Conservation (phyloP, 1,284 basidiomycete species). For the Wolfiporia cocos region DNA sequence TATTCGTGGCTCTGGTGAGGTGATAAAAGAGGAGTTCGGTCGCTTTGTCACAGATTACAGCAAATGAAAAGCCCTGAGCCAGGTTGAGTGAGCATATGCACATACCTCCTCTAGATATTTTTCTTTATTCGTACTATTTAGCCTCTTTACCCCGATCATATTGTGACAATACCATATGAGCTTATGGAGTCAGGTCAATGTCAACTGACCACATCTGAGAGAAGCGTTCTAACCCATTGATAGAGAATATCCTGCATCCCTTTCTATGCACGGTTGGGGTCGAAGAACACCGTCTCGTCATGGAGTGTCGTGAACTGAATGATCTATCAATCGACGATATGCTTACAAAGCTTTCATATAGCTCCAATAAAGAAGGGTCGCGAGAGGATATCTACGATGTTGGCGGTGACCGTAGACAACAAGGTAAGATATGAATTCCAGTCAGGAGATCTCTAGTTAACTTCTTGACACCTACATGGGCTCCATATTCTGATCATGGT, state of each 20-base stretch:
- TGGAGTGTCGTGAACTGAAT: conserved; percentile 37
- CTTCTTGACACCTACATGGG: conserved; percentile 43
- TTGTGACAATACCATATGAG: no score
- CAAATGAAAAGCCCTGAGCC: no score
- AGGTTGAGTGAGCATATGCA: no score
- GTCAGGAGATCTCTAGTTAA: background rate
- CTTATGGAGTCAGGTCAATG: no score
- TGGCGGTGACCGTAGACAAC: conserved; percentile 48
- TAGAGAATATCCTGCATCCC: conserved; percentile 59
- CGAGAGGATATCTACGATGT: conserved; percentile 58
- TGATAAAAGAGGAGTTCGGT: no score
- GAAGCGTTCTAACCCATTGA: conserved; percentile 1
- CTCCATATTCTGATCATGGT: conserved; percentile 61
- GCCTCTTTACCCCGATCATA: no score
- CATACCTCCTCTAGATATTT: no score
- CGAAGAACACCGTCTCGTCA: conserved; percentile 50
- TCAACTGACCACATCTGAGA: no score
- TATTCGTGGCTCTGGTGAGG: no score
- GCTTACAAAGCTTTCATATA: background rate
- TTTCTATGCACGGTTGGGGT: conserved; percentile 59
- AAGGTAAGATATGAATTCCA: conserved; percentile 34
- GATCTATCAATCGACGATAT: background rate
- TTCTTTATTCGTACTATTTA: no score
- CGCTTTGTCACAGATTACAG: no score
- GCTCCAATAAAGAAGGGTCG: conserved; percentile 31